A percentile compares a stretch with the other conserved stretches of the same genome.
phyloP scores from a whole-genome alignment of 768 basidiomycete species.

The Coprinopsis marcescibilis region DNA sequence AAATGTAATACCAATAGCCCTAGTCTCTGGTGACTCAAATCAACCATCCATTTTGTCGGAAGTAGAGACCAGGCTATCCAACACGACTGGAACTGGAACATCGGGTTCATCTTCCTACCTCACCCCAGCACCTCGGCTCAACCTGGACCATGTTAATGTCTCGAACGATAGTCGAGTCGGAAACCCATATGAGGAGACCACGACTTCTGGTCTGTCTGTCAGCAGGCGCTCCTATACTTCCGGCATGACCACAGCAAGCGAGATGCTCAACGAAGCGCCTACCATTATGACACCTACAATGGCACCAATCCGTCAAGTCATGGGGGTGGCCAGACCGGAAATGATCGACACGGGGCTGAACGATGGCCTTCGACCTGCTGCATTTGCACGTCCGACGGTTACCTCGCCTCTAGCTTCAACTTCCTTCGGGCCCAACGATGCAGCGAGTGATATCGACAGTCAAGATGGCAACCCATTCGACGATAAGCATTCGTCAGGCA shows the following conservation, averaged over 20 bases:
- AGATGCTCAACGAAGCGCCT: slow-evolving; percentile 75
- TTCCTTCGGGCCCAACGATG: slow-evolving; percentile 67
- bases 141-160: slow-evolving; percentile 61
- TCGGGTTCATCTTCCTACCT: slow-evolving; percentile 27
- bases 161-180: slow-evolving; percentile 50
- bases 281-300: slow-evolving; percentile 72
- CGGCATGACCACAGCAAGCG: slow-evolving; percentile 68
- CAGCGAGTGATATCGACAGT: too few relatives aligned
- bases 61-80: too few relatives aligned
- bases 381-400: slow-evolving; percentile 40
- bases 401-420: slow-evolving; percentile 62
- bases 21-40: too few relatives aligned
- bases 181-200: slow-evolving; percentile 38
- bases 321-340: slow-evolving; percentile 75
- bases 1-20: slow-evolving; percentile 83
- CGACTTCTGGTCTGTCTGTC: slow-evolving; percentile 48
- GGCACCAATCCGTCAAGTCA: slow-evolving; percentile 62
- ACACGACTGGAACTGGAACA: slow-evolving; percentile 39
- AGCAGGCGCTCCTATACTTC: slow-evolving; percentile 66
- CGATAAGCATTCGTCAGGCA: slow-evolving; percentile 47
- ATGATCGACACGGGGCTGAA: slow-evolving; percentile 57
- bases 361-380: slow-evolving; percentile 38
- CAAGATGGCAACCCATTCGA: slow-evolving; percentile 57
- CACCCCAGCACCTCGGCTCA: slow-evolving; percentile 49
- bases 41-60: too few relatives aligned